Base-by-base conservation (phyloP, 2,329 filamentous ascomycete species). In the Teratosphaeriaceae sp. region DNA sequence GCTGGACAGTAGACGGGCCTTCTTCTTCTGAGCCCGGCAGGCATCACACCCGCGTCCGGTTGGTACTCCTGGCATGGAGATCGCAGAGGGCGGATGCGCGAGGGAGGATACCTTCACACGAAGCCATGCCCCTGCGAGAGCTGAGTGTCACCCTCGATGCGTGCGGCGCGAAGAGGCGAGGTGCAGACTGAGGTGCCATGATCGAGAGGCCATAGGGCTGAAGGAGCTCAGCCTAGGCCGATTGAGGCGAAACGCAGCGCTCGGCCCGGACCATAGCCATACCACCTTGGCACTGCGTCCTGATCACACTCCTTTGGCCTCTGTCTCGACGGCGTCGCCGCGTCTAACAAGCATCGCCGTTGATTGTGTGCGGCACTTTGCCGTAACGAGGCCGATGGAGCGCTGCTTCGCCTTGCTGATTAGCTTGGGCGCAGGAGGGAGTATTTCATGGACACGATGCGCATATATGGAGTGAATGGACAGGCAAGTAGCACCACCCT, bases 61-160 rank as follows among this genome's bases (percentile, higher is more conserved):
- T 62, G 63, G 62, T 62, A 54, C 51, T 7, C 48, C 48, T 11
- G 48, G 48, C 48, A 51, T 51, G 18, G 16, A n/a, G n/a, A 16
- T 13, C 8, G 18, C 5, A 29, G 8, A 30, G 18, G 9, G 8
- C 15, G 7, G 15, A 18, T 7, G n/a, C n/a, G n/a, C n/a, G n/a
- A n/a, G n/a, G n/a, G n/a, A n/a, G n/a, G n/a, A n/a, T n/a, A n/a
- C n/a, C n/a, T n/a, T n/a, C n/a, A n/a, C n/a, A n/a, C n/a, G n/a
- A n/a, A n/a, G n/a, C n/a, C n/a, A n/a, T n/a, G n/a, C n/a, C n/a
- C n/a, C n/a, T n/a, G n/a, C n/a, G n/a, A n/a, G n/a, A n/a, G n/a
- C n/a, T n/a, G n/a, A n/a, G n/a, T n/a, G n/a, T n/a, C n/a, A n/a
- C n/a, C n/a, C n/a, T n/a, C n/a, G n/a, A n/a, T n/a, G n/a, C n/a